phyloP scores from a whole-genome alignment of 805 yeast genomes.

The Sugiyamaella lignohabitans region DNA sequence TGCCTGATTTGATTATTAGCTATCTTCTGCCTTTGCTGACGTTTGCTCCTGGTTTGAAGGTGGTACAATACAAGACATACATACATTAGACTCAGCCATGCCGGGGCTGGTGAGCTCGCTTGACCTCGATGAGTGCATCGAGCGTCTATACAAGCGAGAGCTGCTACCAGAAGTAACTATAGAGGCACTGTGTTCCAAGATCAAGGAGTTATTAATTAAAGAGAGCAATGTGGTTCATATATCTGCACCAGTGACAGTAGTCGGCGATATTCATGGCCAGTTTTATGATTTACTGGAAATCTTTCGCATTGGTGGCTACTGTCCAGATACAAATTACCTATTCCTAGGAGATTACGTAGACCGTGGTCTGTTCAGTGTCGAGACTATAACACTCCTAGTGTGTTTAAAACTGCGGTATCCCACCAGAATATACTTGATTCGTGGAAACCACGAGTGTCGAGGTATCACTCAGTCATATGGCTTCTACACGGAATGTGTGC shows the following conservation, averaged over 20 bases:
- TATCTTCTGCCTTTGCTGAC: too few relatives aligned
- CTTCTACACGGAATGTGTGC: conserved; percentile 87
- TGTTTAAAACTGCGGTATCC: conserved; percentile 87
- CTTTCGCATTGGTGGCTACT: conserved; percentile 85
- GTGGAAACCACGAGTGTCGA: conserved; percentile 96
- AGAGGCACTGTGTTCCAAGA: conserved; percentile 66
- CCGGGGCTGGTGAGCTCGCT: conserved; percentile 20
- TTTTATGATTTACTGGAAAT: conserved; percentile 90
- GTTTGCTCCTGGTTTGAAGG: too few relatives aligned
- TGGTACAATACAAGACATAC: too few relatives aligned
- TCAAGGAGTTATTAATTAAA: conserved; percentile 70
- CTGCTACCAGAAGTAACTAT: conserved; percentile 65
- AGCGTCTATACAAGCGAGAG: conserved; percentile 54
- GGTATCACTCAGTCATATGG: conserved; percentile 98
- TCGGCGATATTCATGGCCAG: conserved; percentile 97
- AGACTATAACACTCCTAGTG: conserved; percentile 78
- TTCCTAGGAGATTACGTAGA: conserved; percentile 96
- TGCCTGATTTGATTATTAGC: too few relatives aligned
- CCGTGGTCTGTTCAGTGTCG: conserved; percentile 88
- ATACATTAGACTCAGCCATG: conserved; percentile 9
- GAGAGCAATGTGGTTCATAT: conserved; percentile 87
- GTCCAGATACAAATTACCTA: conserved; percentile 89
- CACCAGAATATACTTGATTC: conserved; percentile 63
- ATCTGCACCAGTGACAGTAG: conserved; percentile 83
- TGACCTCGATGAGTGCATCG: conserved; percentile 64